Evolutionary conservation across 1,284 basidiomycete genomes (phyloP).

Genomic region (Ganoderma lingzhi): DNA sequence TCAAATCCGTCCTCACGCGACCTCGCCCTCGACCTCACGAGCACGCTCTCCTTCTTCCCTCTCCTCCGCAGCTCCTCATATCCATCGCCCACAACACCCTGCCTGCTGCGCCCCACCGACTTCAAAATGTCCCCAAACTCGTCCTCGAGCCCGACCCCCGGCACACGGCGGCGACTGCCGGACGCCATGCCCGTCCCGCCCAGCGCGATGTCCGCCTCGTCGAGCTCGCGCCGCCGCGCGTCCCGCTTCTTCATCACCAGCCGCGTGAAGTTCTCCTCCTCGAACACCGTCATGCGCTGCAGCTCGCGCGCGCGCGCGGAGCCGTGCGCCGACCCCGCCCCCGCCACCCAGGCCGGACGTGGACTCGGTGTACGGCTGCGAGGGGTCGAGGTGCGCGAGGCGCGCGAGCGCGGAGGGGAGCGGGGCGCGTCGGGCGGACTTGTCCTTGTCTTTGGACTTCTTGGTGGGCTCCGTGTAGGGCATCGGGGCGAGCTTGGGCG

Average conservation of each 20-base stretch:
- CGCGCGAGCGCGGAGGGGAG: constrained; percentile 78
- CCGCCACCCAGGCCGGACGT: constrained; percentile 78
- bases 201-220: constrained; percentile 94
- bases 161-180: constrained; percentile 60
- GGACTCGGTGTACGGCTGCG: constrained; percentile 73
- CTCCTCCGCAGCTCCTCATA: constrained; percentile 79
- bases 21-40: constrained; percentile 60
- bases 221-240: constrained; percentile 75
- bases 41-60: constrained; percentile 69
- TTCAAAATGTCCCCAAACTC: constrained; percentile 86
- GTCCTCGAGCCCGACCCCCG: constrained; percentile 82
- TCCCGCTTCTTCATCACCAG: constrained; percentile 94
- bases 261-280: constrained; percentile 96
- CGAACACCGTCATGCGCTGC: constrained; percentile 88
- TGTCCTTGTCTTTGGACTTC: constrained; percentile 49
- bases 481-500: constrained; percentile 92
- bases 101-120: constrained; percentile 55
- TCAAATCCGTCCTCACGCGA: constrained; percentile 50
- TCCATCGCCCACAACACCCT: constrained; percentile 63
- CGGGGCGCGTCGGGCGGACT: constrained; percentile 54
- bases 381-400: constrained; percentile 71
- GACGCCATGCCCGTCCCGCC: constrained; percentile 67
- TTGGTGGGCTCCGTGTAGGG: constrained; percentile 78
- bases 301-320: constrained; percentile 82
- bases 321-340: constrained; percentile 54